These are phyloP conservation scores for Alternaria gansuensis DNA, from an alignment of 2,329 filamentous ascomycete genomes.

Conservation along the genomic window DNA sequence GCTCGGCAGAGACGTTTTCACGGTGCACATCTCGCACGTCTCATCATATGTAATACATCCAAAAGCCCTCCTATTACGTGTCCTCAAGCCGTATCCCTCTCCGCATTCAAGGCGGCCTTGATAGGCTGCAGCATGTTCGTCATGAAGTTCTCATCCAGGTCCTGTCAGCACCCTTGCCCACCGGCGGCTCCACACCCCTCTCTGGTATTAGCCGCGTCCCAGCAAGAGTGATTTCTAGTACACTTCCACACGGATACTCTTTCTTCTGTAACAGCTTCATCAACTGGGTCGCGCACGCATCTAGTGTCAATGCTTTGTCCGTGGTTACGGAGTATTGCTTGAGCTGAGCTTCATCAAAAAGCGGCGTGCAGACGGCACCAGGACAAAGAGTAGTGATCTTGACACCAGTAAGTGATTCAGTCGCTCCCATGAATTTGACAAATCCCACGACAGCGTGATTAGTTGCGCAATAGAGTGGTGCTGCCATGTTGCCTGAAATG, in stretches of 20 bases:
- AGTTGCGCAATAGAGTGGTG: conserved; percentile 44
- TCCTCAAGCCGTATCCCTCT: conserved; percentile 27
- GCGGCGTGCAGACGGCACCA: conserved; percentile 37
- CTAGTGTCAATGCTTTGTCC: conserved; percentile 27
- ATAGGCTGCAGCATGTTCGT: conserved; percentile 37
- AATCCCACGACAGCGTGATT: conserved; percentile 48
- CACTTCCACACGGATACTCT: conserved; percentile 38
- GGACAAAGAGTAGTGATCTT: conserved; percentile 46
- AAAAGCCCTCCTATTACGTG: background rate
- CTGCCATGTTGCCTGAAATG: conserved; percentile 36
- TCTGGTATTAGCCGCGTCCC: conserved; percentile 39
- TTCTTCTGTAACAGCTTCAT: conserved; percentile 42
- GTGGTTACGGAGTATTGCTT: conserved; percentile 34
- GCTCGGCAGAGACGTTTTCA: background rate
- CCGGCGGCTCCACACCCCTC: conserved; percentile 40
- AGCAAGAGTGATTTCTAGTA: conserved; percentile 33
- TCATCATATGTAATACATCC: background rate
- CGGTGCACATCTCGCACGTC: background rate
- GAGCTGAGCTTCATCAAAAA: conserved; percentile 35
- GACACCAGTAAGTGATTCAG: conserved; percentile 41
- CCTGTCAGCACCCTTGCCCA: conserved; percentile 31
- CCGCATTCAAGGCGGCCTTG: conserved; percentile 28
- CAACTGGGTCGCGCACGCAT: conserved; percentile 35
- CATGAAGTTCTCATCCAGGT: conserved; percentile 24
- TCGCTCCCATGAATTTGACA: conserved; percentile 40